Percentiles rank a stretch among this genome's conserved stretches.
Evolutionary conservation across 768 basidiomycete species (phyloP).

Genomic region (Xanthoconium stramineum): DNA sequence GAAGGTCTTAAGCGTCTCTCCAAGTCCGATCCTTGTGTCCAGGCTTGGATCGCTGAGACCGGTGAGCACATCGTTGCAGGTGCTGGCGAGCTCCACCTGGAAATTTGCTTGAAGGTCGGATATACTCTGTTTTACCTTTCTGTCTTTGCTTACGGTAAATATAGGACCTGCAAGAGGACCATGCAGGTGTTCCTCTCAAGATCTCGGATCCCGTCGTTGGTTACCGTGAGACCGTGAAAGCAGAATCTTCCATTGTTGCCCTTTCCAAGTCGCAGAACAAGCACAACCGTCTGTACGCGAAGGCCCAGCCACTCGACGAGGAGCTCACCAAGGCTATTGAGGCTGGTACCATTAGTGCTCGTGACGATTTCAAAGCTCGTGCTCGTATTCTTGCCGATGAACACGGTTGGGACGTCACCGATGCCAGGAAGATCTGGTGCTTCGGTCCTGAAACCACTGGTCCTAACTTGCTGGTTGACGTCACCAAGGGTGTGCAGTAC

Average conservation of each 20-base stretch:
- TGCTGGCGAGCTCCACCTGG: constrained; percentile 98
- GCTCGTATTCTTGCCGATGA: constrained; percentile 96
- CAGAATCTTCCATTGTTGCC: constrained; percentile 93
- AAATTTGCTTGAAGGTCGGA: constrained; percentile 95
- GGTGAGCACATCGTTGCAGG: constrained; percentile 99
- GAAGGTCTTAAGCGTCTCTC: constrained; percentile 99
- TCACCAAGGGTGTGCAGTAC: constrained; percentile 99
- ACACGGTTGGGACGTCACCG: constrained; percentile 97
- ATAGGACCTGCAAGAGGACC: constrained; percentile 98
- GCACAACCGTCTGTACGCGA: constrained; percentile 97
- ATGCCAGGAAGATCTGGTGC: constrained; percentile 99
- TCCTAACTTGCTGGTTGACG: constrained; percentile 94
- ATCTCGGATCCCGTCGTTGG: constrained; percentile 97
- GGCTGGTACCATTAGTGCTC: constrained; percentile 73
- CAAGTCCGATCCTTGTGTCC: constrained; percentile 99
- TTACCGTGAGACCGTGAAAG: constrained; percentile 95
- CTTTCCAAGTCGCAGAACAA: constrained; percentile 99
- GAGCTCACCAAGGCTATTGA: constrained; percentile 95
- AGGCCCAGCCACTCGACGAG: constrained; percentile 91
- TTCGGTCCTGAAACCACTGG: constrained; percentile 99
- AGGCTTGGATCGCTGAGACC: constrained; percentile 86
- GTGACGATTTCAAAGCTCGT: constrained; percentile 97
- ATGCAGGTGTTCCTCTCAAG: constrained; percentile 98
- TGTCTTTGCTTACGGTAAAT: not conserved
- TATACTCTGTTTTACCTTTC: not conserved